A percentile compares a stretch with the other conserved stretches of the same genome.
phyloP scores from a whole-genome alignment of 257 asterid species.

The Oldenlandia corymbosa region DNA sequence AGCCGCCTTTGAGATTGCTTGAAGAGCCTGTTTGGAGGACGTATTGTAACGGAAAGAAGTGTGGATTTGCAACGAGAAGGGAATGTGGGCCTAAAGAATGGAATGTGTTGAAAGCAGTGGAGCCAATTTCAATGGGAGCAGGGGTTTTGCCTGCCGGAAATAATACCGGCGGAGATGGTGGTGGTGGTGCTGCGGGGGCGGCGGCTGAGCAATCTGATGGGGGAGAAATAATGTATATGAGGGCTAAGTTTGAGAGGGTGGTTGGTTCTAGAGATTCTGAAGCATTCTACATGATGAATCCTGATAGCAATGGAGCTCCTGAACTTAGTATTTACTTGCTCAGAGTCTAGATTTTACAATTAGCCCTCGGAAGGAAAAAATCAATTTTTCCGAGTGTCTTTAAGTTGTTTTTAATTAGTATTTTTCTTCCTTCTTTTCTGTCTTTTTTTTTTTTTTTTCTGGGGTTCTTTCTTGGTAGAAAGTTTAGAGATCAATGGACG shows the following conservation, averaged over 20 bases:
- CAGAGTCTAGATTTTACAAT: slow-evolving; percentile 35
- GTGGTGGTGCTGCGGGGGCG: slow-evolving; percentile 17
- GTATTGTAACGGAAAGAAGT: slow-evolving; percentile 44
- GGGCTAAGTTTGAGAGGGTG: slow-evolving; percentile 58
- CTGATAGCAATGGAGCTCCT: slow-evolving; percentile 52
- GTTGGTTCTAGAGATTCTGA: slow-evolving; percentile 54
- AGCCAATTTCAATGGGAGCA: slow-evolving; percentile 54
- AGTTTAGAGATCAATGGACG: slow-evolving; percentile 12
- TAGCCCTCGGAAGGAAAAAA: too few species aligned
- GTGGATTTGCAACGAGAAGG: slow-evolving; percentile 37
- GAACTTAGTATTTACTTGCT: slow-evolving; percentile 55
- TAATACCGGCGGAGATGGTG: slow-evolving; percentile 28
- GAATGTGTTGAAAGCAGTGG: slow-evolving; percentile 41
- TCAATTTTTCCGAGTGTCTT: too few species aligned
- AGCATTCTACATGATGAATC: slow-evolving; percentile 62
- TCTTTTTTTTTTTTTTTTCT: neutral
- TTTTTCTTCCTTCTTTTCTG: neutral
- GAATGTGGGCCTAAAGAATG: slow-evolving; percentile 39
- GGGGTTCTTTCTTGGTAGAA: neutral
- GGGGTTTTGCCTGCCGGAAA: slow-evolving; percentile 52
- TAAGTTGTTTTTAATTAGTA: slow-evolving; percentile 5
- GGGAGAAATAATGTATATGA: slow-evolving; percentile 54
- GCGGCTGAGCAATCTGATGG: slow-evolving; percentile 22
- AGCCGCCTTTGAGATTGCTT: slow-evolving; percentile 21
- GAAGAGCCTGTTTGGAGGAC: slow-evolving; percentile 50